phyloP scores from a whole-genome alignment of 768 basidiomycete species.

The Boletus tomentosulus region DNA sequence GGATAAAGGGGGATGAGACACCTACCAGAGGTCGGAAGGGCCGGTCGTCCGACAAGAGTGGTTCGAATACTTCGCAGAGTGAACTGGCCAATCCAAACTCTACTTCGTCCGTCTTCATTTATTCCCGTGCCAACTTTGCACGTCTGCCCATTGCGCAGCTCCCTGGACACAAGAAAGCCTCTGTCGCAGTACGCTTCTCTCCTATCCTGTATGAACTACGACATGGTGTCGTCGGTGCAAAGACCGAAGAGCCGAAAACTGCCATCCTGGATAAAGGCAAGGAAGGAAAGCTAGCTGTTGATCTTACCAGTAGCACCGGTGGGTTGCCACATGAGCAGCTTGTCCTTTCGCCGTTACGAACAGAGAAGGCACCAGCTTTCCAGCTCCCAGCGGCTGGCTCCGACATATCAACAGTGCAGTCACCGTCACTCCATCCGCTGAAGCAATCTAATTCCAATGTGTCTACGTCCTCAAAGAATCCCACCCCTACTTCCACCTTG shows the following conservation, averaged over 20 bases:
- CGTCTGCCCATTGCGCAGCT: constrained; percentile 90
- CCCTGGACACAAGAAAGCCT: constrained; percentile 94
- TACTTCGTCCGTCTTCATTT: constrained; percentile 80
- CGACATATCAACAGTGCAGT: constrained; percentile 3
- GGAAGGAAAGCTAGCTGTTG: constrained; percentile 58
- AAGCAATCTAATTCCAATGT: constrained; percentile 12
- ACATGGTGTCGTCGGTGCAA: constrained; percentile 42
- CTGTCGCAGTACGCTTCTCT: constrained; percentile 90
- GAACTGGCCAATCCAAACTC: constrained; percentile 36
- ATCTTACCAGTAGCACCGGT: constrained; percentile 43
- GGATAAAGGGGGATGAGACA: constrained; percentile 33
- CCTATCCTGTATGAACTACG: constrained; percentile 92
- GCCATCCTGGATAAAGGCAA: constrained; percentile 64
- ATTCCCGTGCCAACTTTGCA: constrained; percentile 92
- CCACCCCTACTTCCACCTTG: constrained; percentile 35
- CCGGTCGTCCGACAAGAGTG: constrained; percentile 38
- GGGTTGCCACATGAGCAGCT: constrained; percentile 8
- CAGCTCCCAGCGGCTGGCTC: constrained; percentile 3
- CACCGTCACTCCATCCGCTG: constrained; percentile 12
- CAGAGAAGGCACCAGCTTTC: constrained; percentile 17
- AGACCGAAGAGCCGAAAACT: constrained; percentile 42
- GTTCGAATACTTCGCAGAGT: constrained; percentile 24
- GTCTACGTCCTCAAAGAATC: constrained; percentile 20
- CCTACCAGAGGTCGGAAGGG: constrained; percentile 58
- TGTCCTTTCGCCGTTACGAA: constrained; percentile 7